Conservation (phyloP, 2,329 filamentous ascomycete species). For the Parastagonospora nodorum region DNA sequence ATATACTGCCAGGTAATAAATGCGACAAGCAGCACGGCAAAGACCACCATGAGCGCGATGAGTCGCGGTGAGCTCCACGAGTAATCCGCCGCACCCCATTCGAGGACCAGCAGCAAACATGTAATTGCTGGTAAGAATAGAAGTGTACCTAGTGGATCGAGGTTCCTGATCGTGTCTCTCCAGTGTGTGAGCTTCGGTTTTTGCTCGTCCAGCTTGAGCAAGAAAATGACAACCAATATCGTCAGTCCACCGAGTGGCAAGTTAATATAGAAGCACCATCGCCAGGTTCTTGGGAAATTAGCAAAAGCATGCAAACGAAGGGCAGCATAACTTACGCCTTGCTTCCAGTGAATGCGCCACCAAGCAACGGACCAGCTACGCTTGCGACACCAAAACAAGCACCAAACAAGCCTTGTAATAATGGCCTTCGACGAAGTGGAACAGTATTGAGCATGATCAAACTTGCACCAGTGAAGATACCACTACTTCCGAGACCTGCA, state of each 20-base stretch:
- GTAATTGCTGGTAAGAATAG: slow-evolving; percentile 51
- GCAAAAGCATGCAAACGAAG: no score
- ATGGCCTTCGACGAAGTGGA: slow-evolving; percentile 50
- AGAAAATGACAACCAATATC: slow-evolving; percentile 34
- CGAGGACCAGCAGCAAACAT: slow-evolving; percentile 53
- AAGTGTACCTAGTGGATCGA: slow-evolving; percentile 51
- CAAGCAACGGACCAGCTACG: slow-evolving; percentile 52
- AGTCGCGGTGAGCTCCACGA: slow-evolving; percentile 49
- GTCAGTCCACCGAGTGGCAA: slow-evolving; percentile 57
- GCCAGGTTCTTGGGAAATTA: slow-evolving; percentile 38
- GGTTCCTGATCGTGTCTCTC: slow-evolving; percentile 43
- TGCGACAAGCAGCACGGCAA: slow-evolving; percentile 44
- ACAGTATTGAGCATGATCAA: slow-evolving; percentile 42
- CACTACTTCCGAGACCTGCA: slow-evolving; percentile 37
- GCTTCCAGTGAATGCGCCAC: slow-evolving; percentile 50
- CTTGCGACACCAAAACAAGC: slow-evolving; percentile 46
- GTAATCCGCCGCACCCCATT: slow-evolving; percentile 55
- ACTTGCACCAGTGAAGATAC: slow-evolving; percentile 41
- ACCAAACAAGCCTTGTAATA: slow-evolving; percentile 48
- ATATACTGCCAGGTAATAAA: slow-evolving; percentile 48
- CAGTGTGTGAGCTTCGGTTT: slow-evolving; percentile 32
- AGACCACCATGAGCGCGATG: slow-evolving; percentile 50
- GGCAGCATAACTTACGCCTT: slow-evolving; percentile 14
- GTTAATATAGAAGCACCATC: slow-evolving; percentile 58
- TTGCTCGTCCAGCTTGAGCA: slow-evolving; percentile 41